Evolutionary conservation across 2,329 filamentous ascomycete species (phyloP).

Genomic region (Tolypocladium inflatum): DNA sequence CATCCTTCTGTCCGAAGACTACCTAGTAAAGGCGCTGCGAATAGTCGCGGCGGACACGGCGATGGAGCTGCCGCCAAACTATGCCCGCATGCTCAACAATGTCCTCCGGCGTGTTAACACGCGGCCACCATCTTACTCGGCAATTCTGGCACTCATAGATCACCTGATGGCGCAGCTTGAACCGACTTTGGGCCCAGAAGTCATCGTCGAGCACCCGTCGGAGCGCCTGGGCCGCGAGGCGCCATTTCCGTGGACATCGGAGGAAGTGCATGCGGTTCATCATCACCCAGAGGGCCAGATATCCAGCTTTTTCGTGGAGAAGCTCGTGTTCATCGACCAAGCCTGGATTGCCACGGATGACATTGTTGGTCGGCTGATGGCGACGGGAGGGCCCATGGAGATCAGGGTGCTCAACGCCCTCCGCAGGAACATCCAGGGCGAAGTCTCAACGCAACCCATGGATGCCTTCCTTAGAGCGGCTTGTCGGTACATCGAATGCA

Average conservation of each 20-base stretch:
- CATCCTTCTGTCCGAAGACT: conserved; percentile 50
- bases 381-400: conserved; percentile 41
- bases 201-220: conserved; percentile 27
- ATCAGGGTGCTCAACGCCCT: conserved; percentile 43
- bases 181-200: conserved; percentile 21
- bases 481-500: conserved; percentile 39
- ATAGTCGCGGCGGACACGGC: conserved; percentile 51
- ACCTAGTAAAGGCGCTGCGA: conserved; percentile 47
- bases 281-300: conserved; percentile 21
- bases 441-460: conserved; percentile 29
- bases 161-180: conserved; percentile 34
- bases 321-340: conserved; percentile 54
- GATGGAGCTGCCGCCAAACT: conserved; percentile 43
- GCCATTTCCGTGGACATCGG: conserved; percentile 32
- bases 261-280: conserved; percentile 37
- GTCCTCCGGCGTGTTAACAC: conserved; percentile 38
- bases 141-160: conserved; percentile 40
- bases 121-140: conserved; percentile 44
- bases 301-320: conserved; percentile 51
- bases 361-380: conserved; percentile 49
- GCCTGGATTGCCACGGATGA: conserved; percentile 39
- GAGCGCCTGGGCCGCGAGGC: conserved; percentile 27
- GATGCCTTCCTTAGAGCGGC: conserved; percentile 50
- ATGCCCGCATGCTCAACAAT: conserved; percentile 42
- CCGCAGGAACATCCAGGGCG: conserved; percentile 41